These are phyloP conservation scores for Carallia brachiata DNA, from an alignment of 345 rosid species.

Conservation along the genomic window DNA sequence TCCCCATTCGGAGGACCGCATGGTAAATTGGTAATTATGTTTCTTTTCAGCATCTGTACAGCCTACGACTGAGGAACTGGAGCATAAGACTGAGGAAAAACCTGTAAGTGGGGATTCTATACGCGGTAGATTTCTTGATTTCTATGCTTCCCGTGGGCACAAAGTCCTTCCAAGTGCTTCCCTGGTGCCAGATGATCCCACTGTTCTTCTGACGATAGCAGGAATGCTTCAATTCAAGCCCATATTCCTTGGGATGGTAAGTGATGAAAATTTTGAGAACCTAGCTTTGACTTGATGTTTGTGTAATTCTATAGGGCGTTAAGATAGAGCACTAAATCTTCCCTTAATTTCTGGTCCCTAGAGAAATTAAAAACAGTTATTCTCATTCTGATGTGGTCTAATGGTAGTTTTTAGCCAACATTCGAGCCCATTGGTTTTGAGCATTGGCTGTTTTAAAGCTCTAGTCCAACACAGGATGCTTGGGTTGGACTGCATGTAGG, in stretches of 20 bases:
- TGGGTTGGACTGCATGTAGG: too few relatives aligned
- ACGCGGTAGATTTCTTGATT: slow-evolving; percentile 72
- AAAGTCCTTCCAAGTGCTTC: slow-evolving; percentile 86
- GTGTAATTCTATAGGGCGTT: neutral
- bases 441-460: too few relatives aligned
- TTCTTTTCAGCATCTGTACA: slow-evolving; percentile 65
- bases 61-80: slow-evolving; percentile 55
- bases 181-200: slow-evolving; percentile 94
- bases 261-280: neutral
- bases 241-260: slow-evolving; percentile 89
- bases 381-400: too few relatives aligned
- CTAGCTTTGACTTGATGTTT: neutral
- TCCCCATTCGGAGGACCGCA: slow-evolving; percentile 17
- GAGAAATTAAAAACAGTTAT: too few relatives aligned
- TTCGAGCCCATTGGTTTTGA: too few relatives aligned
- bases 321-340: neutral
- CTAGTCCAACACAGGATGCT: too few relatives aligned
- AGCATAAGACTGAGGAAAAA: slow-evolving; percentile 40
- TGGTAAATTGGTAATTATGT: slow-evolving; percentile 29
- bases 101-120: slow-evolving; percentile 73
- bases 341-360: neutral
- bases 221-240: slow-evolving; percentile 99
- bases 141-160: slow-evolving; percentile 88
- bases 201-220: slow-evolving; percentile 89
- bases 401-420: too few relatives aligned